Conservation (phyloP, 2,329 filamentous ascomycete genomes). For the Waltergamsia citrina region DNA sequence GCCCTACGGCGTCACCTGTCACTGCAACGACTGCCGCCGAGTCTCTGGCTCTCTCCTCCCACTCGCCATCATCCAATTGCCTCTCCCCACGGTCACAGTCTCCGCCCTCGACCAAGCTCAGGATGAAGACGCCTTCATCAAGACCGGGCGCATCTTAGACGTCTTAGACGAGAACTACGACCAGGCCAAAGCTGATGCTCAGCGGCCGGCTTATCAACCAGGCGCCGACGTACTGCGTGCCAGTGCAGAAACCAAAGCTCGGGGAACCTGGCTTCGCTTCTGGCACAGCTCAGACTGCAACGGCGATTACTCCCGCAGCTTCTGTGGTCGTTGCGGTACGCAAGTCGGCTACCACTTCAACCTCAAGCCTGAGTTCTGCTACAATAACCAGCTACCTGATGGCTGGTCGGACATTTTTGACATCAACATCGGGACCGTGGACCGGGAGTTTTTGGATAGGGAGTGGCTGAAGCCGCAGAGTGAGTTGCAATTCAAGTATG, state of each 20-base stretch:
- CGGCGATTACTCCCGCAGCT: conserved; percentile 10
- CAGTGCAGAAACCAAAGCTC: conserved; percentile 2
- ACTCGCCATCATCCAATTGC: conserved; percentile 6
- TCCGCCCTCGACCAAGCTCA: conserved; percentile 8
- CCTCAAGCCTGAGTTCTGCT: conserved; percentile 7
- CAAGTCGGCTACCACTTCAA: conserved; percentile 11
- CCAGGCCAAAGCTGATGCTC: conserved; percentile 6
- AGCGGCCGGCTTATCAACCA: conserved; percentile 10
- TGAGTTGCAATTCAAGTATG: conserved; percentile 10
- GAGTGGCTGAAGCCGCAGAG: conserved; percentile 9
- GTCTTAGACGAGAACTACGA: conserved; percentile 8
- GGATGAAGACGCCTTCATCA: conserved; percentile 4
- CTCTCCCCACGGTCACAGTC: conserved; percentile 11
- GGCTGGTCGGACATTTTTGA: conserved; percentile 10
- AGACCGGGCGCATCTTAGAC: conserved; percentile 10
- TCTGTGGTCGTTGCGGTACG: conserved; percentile 15
- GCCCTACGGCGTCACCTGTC: conserved; percentile 11
- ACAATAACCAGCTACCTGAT: conserved; percentile 8
- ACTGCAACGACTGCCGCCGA: conserved; percentile 14
- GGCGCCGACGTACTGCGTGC: conserved; percentile 10
- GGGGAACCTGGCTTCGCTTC: conserved; percentile 13
- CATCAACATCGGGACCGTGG: conserved; percentile 9
- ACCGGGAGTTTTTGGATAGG: conserved; percentile 11
- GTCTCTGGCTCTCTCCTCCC: conserved; percentile 8
- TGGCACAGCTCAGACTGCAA: conserved; percentile 11